Percentiles rank a stretch among this genome's conserved stretches.
Evolutionary conservation across 169 alveolate species (phyloP).

Genomic region (Theileria annulata): DNA sequence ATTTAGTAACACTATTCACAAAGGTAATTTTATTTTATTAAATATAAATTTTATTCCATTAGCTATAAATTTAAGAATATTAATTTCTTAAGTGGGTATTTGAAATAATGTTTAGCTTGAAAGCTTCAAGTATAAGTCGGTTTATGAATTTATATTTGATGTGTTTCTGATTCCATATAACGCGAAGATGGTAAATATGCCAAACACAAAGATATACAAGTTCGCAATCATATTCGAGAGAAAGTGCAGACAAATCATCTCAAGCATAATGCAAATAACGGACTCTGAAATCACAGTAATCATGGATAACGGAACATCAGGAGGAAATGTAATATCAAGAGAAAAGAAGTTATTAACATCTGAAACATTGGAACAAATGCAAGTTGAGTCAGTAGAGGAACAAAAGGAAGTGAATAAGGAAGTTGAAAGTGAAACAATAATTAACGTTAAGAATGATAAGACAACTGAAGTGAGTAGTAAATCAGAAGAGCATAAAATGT

Average conservation of each 20-base stretch:
- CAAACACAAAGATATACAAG: constrained; percentile 71
- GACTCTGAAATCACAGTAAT: constrained; percentile 2
- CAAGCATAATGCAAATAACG: constrained; percentile 21
- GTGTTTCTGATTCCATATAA: constrained; percentile 66
- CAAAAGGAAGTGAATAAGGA: neutral
- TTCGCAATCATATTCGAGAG: constrained; percentile 65
- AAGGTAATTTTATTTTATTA: constrained; percentile 53
- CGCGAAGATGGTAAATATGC: constrained; percentile 75
- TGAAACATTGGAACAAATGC: neutral
- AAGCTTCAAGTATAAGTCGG: constrained; percentile 35
- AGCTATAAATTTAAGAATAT: too few relatives aligned
- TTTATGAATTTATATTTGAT: constrained; percentile 67
- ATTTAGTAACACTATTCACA: constrained; percentile 62
- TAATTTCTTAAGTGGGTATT: too few relatives aligned
- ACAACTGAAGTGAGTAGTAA: neutral
- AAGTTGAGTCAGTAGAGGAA: neutral
- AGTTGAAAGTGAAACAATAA: neutral
- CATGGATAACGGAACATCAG: constrained; percentile 10
- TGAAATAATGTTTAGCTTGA: constrained; percentile 40
- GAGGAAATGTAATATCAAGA: constrained; percentile 8
- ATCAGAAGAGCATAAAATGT: neutral
- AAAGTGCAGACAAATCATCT: constrained; percentile 58
- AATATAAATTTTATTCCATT: too few relatives aligned
- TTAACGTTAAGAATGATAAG: neutral
- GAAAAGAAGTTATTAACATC: neutral